Conservation (phyloP, 2,329 filamentous ascomycete species). For the Xylaria sp. region DNA sequence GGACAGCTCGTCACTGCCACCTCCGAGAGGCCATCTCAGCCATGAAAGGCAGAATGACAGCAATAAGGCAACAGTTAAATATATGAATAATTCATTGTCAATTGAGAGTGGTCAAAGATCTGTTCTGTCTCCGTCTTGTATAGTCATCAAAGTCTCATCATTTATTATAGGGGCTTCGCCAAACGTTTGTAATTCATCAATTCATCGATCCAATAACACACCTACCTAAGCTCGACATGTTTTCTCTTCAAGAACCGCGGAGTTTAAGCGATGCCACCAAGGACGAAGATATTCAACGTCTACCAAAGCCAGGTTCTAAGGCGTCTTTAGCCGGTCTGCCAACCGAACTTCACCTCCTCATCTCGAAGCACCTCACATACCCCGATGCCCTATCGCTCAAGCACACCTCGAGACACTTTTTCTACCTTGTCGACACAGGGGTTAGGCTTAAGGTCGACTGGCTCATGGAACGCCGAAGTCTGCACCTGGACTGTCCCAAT, state of each 20-base stretch:
- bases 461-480: slow-evolving; percentile 71
- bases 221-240: slow-evolving; percentile 10
- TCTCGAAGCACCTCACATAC: slow-evolving; percentile 70
- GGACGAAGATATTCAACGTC: slow-evolving; percentile 8
- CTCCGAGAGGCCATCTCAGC: slow-evolving; percentile 6
- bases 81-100: slow-evolving; percentile 15
- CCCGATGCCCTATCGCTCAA: slow-evolving; percentile 78
- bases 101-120: background rate
- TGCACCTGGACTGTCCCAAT: slow-evolving; percentile 74
- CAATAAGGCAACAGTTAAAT: slow-evolving; percentile 26
- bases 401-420: slow-evolving; percentile 72
- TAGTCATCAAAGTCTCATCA: background rate
- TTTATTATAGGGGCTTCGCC: background rate
- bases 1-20: slow-evolving; percentile 30
- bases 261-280: background rate
- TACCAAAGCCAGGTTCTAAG: background rate
- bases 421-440: slow-evolving; percentile 72
- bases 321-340: slow-evolving; percentile 64
- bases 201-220: background rate
- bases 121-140: background rate
- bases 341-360: slow-evolving; percentile 73
- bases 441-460: slow-evolving; percentile 74
- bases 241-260: background rate
- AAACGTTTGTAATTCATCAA: background rate
- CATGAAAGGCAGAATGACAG: background rate